Base-by-base conservation (phyloP, 2,329 filamentous ascomycete genomes). In the Xylaria digitata region DNA sequence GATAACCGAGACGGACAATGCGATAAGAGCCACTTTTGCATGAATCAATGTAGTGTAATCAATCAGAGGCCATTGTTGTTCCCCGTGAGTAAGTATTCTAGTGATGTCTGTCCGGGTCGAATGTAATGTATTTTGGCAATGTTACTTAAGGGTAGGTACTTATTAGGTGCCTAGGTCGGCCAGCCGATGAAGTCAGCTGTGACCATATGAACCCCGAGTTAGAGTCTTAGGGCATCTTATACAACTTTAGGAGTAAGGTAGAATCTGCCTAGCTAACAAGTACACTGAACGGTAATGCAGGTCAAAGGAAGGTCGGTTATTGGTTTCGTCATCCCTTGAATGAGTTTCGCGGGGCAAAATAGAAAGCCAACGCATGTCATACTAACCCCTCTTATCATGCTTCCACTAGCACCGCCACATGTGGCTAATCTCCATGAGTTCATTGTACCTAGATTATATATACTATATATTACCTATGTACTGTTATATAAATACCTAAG, bases 261-360 rank as follows among this genome's bases (percentile, higher is more conserved):
- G 49, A 34, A 8, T 11, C 30, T 2, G 11, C 9, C 30, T 9
- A 21, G 32, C 19, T 13, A 53, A 19, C 9, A 53, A 32, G 13
- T 6, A 26, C 13, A 17, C 46, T 49, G 11, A 52, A 34, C 8
- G n/a, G 49, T 34, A 11, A 15, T 17, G 53, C n/a, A 55, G 13
- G 53, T 43, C 13, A 15, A 40, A 30, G n/a, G n/a, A n/a, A 6
- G n/a, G n/a, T 43, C 26, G 26, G 26, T 19, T 34, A 46, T 19
- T 65, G 65, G 56, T 64, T 65, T 65, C 61, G 65, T 67, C 61
- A 67, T 67, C 61, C 43, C 53, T 2, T 8, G 34, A 37, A 6
- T 4, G 19, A 49, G 56, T 67, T 61, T 56, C 40, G 65, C 65
- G 61, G 65, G 65, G 65, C 63, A 57, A 34, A 56, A n/a, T 32